Evolutionary conservation across 176 grass and related monocot species (phyloP).

Genomic region (Dactylis glomerata): DNA sequence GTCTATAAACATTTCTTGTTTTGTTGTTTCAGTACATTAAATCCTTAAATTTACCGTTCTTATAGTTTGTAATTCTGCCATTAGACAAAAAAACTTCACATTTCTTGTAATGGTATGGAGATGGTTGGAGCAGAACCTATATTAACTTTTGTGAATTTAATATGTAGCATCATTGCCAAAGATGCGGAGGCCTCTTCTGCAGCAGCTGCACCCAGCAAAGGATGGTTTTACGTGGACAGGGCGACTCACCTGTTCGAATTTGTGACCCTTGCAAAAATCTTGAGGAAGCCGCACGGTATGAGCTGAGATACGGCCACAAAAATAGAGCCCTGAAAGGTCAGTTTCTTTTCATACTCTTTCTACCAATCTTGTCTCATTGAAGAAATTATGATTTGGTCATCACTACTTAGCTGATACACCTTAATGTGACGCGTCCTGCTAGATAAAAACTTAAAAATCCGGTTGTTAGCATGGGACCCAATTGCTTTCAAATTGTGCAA

Average conservation of each 20-base stretch:
- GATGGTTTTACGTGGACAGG: slow-evolving; percentile 92
- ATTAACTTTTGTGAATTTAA: slow-evolving; percentile 14
- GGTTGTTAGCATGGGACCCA: not conserved
- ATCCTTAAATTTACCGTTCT: not conserved
- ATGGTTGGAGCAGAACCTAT: not conserved
- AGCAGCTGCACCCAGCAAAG: slow-evolving; percentile 77
- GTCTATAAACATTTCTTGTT: not conserved
- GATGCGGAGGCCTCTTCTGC: slow-evolving; percentile 91
- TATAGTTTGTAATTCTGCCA: not conserved
- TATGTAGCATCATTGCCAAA: slow-evolving; percentile 87
- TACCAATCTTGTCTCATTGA: not conserved
- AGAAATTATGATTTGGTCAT: not conserved
- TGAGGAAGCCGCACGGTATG: slow-evolving; percentile 76
- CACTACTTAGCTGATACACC: not conserved
- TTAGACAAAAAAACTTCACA: not conserved
- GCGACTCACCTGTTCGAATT: slow-evolving; percentile 81
- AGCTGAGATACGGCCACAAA: slow-evolving; percentile 82
- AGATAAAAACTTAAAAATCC: slow-evolving; percentile 9
- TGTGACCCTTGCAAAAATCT: slow-evolving; percentile 93
- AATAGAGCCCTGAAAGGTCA: slow-evolving; percentile 55
- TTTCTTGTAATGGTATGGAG: not conserved
- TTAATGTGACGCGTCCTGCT: not conserved
- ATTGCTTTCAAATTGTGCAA: slow-evolving; percentile 6
- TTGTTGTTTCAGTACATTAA: slow-evolving; percentile 16
- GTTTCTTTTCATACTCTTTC: slow-evolving; percentile 4